Evolutionary conservation across 2,329 filamentous ascomycete species (phyloP), one percentile per base, ranked within the genome.

Genomic region (Daldinia sp.): DNA sequence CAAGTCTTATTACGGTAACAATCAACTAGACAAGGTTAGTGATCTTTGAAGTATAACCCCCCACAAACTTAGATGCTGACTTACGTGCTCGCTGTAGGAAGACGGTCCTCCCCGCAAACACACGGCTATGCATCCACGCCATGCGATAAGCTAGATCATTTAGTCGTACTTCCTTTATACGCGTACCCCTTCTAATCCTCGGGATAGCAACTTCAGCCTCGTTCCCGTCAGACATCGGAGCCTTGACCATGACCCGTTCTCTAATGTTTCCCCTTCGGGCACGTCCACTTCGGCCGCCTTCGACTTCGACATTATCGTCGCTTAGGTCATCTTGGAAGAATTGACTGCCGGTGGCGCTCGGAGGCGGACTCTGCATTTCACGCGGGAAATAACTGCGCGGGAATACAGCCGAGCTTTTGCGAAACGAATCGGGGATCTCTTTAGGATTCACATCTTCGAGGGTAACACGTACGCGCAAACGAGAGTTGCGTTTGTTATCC

Each of bases 111-210:
- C 90, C 91, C 1, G 93, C 90, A 80, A 98, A 97, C 9, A 94
- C 92, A 72, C 94, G 85, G 76, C 93, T 95, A 80, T 98, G 94
- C 56, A 94, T 89, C 94, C 95, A 99, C 49, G 92, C 94, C 91
- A 99, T 96, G 47, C 94, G 88, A 76, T 96, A 96, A 2, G 93
- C 94, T 45, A 98, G 81, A 74, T 98, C 94, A 74, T 98, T 98
- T 64, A 98, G 81, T 49, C 92, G 87, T n/a, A 95, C 88, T 75
- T 98, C 94, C 79, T 92, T 95, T 50, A 84, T 86, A 50, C 93
- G 87, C 69, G 87, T 86, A 43, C 82, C 81, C 73, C 86, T 88
- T 50, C 88, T 88, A 77, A 93, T 88, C 61, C 88, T 85, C 23
- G 94, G 93, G 37, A 96, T 89, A 1, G 88, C 85, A 34, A 96